Evolutionary conservation across 2,329 filamentous ascomycete species (phyloP).

Genomic region (Rhytidhysteron rufulum): DNA sequence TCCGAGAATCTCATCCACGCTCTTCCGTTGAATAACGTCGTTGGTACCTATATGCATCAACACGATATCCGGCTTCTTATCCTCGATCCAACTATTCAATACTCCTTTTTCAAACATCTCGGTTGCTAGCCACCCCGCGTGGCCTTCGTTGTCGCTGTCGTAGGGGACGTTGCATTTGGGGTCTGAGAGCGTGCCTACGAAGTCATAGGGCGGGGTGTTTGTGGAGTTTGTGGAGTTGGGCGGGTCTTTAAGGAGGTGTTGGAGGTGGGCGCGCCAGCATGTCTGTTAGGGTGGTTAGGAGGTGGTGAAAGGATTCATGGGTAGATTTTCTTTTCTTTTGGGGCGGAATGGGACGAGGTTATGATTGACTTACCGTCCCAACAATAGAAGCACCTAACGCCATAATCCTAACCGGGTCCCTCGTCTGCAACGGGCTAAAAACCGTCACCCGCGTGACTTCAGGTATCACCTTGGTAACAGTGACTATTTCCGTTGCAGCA

Average conservation of each 20-base stretch:
- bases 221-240: conserved; percentile 12
- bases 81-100: conserved; percentile 37
- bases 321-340: not conserved
- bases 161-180: conserved; percentile 36
- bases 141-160: conserved; percentile 45
- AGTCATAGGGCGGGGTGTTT: conserved; percentile 29
- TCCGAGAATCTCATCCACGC: conserved; percentile 27
- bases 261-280: conserved; percentile 36
- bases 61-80: conserved; percentile 40
- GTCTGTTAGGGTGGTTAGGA: no score
- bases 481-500: no score
- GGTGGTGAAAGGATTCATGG: not conserved
- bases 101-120: conserved; percentile 37
- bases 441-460: no score
- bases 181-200: conserved; percentile 31
- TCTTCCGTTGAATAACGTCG: conserved; percentile 38
- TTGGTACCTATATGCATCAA: conserved; percentile 47
- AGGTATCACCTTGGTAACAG: no score
- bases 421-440: no score
- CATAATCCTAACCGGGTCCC: not conserved
- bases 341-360: not conserved
- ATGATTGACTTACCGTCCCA: not conserved
- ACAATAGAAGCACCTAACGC: not conserved
- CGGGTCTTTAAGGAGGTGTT: conserved; percentile 22
- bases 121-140: conserved; percentile 39